A percentile compares a stretch with the other conserved stretches of the same genome.
Evolutionary conservation across 2,329 filamentous ascomycete genomes (phyloP).

Genomic region (Alternaria sp.): DNA sequence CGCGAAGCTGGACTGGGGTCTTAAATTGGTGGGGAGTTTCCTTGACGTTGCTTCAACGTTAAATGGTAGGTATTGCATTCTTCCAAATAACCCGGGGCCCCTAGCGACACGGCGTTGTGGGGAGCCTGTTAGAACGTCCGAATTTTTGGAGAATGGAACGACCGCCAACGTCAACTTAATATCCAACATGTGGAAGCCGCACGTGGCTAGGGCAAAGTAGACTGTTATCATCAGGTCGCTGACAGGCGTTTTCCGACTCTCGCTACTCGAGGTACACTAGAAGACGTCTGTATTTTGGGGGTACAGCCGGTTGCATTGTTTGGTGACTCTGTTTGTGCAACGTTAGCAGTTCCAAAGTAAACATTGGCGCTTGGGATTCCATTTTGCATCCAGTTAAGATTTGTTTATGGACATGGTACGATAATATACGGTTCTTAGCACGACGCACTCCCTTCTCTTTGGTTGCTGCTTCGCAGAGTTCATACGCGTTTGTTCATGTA

Average conservation of each 20-base stretch:
- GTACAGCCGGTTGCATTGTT: background rate
- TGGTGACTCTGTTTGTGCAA: background rate
- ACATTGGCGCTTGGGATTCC: background rate
- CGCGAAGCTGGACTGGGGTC: conserved; percentile 13
- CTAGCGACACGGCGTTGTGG: conserved; percentile 18
- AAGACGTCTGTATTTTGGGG: background rate
- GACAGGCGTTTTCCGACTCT: background rate
- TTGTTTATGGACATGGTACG: background rate
- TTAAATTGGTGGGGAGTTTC: conserved; percentile 15
- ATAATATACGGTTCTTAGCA: background rate
- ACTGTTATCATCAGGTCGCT: background rate
- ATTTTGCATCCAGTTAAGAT: background rate
- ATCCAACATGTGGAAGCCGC: background rate
- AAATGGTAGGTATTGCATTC: conserved; percentile 21
- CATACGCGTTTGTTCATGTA: conserved; percentile 47
- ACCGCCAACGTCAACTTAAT: background rate
- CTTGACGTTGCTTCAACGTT: conserved; percentile 15
- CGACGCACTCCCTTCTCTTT: background rate
- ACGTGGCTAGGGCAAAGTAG: background rate
- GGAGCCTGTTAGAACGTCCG: conserved; percentile 8
- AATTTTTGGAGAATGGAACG: background rate
- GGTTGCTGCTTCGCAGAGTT: background rate
- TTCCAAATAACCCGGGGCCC: conserved; percentile 18
- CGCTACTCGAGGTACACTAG: background rate
- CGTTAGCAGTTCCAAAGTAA: background rate